Percentiles rank a stretch among this genome's conserved stretches.
Conservation (phyloP, 1,139 yeast genomes). For the Lodderomyces metapsilosis region DNA sequence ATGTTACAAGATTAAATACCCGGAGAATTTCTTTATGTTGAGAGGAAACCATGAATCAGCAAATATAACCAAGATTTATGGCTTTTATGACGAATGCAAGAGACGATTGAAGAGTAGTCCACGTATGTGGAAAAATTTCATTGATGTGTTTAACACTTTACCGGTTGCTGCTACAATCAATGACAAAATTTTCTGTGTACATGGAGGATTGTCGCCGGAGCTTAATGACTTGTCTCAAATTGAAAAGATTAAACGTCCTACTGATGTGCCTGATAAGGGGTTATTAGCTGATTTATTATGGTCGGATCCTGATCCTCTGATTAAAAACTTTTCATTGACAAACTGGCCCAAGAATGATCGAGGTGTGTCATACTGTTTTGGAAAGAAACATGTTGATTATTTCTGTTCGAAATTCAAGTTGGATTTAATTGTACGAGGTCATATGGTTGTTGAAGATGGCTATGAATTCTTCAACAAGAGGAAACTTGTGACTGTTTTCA, state of each 20-base stretch:
- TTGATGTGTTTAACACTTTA: conserved; percentile 81
- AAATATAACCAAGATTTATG: conserved; percentile 78
- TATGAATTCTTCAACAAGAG: conserved; percentile 81
- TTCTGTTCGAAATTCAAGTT: conserved; percentile 70
- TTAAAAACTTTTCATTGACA: conserved; percentile 36
- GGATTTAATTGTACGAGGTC: conserved; percentile 82
- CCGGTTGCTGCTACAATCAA: conserved; percentile 88
- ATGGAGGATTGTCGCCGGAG: conserved; percentile 86
- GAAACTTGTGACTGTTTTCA: conserved; percentile 76
- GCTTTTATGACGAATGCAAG: conserved; percentile 87
- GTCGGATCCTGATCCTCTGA: conserved; percentile 80
- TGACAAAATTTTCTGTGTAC: conserved; percentile 83
- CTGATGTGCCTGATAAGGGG: conserved; percentile 85
- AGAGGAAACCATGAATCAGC: conserved; percentile 89
- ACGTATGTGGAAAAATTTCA: conserved; percentile 71
- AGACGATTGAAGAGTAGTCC: conserved; percentile 54
- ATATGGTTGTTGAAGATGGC: conserved; percentile 93
- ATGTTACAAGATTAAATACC: conserved; percentile 77
- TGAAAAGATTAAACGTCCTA: conserved; percentile 71
- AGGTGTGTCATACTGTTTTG: conserved; percentile 83
- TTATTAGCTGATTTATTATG: conserved; percentile 77
- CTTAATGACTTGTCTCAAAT: conserved; percentile 65
- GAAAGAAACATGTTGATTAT: conserved; percentile 67
- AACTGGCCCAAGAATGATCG: conserved; percentile 85
- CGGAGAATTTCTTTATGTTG: conserved; percentile 78